Base-by-base conservation (phyloP, 2,329 filamentous ascomycete species). In the Ampelomyces quisqualis region DNA sequence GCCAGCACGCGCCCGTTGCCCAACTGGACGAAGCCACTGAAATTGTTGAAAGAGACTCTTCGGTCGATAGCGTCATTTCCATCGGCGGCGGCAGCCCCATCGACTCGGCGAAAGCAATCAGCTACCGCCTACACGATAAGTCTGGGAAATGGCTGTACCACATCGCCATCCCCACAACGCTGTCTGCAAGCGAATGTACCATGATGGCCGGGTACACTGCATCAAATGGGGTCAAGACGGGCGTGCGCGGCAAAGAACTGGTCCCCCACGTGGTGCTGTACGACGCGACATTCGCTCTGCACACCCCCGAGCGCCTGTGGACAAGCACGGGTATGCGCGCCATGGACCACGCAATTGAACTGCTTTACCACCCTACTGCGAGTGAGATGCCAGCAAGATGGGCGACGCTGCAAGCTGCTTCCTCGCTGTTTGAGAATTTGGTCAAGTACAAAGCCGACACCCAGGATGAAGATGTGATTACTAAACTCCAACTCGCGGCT, bases 1-100 rank as follows among this genome's bases (percentile, higher is more conserved):
- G 72, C 34, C 73, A 80, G 50, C 77, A 80, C 57, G 77, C 77
- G 2, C 77, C 77, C 1, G 66, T 79, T n/a, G 73, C 73, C 3
- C 65, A 79, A 30, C 66, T 80, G 1, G 76, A 78, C 51, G 68
- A 77, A 51, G 77, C 77, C 2, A 77, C 74, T 1, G 60, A 72
- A 9, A 49, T 71, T 2, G 73, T 80, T 5, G 49, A 65, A 30
- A 62, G 70, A 11, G 73, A 78, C 45, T 32, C 53, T 2, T 63
- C 51, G 22, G 73, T 80, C 36, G 77, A 80, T 54, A 79, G 77
- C 0, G 70, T 81, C 30, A 76, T 81, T 43, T 71, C 67, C 29
- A 71, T 81, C 13, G 78, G 77, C 5, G 78, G 78, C 11, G 78
- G 78, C 20, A 72, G 67, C 11, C 77, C 77, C 2, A 80, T 81